These are phyloP conservation scores for Colletotrichum godetiae DNA, from an alignment of 2,329 filamentous ascomycete genomes.

Conservation along the genomic window DNA sequence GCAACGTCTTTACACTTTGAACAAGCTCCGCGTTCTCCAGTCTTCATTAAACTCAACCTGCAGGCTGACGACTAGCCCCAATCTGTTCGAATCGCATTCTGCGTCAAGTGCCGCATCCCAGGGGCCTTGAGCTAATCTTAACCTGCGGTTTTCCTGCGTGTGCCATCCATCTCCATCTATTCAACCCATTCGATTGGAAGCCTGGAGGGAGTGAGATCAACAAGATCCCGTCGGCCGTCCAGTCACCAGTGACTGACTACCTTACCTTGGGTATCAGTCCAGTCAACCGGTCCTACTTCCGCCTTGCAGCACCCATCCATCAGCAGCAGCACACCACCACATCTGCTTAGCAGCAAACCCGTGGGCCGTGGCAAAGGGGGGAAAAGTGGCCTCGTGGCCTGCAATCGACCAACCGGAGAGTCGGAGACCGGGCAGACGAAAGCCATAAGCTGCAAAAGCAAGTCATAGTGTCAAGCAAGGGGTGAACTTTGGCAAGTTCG, in stretches of 20 bases:
- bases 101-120: constrained; percentile 15
- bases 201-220: not conserved
- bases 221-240: too few species aligned
- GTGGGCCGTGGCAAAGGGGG: not conserved
- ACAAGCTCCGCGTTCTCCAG: constrained; percentile 5
- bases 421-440: not conserved
- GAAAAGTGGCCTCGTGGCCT: constrained; percentile 25
- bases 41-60: constrained; percentile 33
- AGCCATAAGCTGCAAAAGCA: constrained; percentile 13
- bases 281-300: not conserved
- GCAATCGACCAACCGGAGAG: constrained; percentile 18
- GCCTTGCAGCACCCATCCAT: constrained; percentile 1
- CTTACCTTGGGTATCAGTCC: too few species aligned
- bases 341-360: constrained; percentile 6
- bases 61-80: constrained; percentile 15
- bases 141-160: not conserved
- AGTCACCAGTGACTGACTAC: too few species aligned
- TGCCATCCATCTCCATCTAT: not conserved
- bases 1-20: not conserved
- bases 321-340: not conserved
- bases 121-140: constrained; percentile 28
- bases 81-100: constrained; percentile 26
- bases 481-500: not conserved
- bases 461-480: constrained; percentile 31
- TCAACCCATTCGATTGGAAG: not conserved